Evolutionary conservation across 306 rosid genomes (phyloP).

Genomic region (Abrus precatorius): DNA sequence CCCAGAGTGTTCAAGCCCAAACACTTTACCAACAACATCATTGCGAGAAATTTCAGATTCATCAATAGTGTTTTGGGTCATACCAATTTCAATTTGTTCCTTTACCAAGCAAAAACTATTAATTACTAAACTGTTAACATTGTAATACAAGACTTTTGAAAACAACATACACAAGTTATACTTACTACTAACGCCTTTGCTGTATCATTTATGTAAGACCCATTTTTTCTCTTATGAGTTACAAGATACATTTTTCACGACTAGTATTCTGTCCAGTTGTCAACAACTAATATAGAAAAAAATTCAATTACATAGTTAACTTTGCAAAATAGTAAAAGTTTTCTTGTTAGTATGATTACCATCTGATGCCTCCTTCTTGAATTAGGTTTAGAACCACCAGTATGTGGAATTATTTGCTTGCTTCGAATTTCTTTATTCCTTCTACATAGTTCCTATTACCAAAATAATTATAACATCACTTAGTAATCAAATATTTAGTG

Average conservation of each 20-base stretch:
- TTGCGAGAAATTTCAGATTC: background rate
- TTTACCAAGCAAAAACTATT: too few relatives aligned
- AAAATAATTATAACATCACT: too few relatives aligned
- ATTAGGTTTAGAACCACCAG: background rate
- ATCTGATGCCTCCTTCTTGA: background rate
- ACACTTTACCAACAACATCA: constrained; percentile 7
- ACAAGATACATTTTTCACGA: background rate
- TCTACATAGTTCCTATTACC: background rate
- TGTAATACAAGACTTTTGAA: too few relatives aligned
- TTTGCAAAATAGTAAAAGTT: background rate
- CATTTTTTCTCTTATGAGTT: background rate
- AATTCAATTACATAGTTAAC: background rate
- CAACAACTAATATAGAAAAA: background rate
- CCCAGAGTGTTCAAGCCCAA: background rate
- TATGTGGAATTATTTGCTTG: background rate
- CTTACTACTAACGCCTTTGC: background rate
- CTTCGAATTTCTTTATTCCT: background rate
- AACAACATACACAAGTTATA: background rate
- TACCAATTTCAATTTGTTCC: too few relatives aligned
- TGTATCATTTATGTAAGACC: background rate
- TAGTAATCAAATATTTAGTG: too few relatives aligned
- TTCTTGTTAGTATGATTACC: too few relatives aligned
- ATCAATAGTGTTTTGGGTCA: background rate
- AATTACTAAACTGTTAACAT: too few relatives aligned
- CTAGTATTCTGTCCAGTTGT: background rate